phyloP scores from a whole-genome alignment of 2,329 filamentous ascomycete genomes.

The Macrophomina phaseolina region DNA sequence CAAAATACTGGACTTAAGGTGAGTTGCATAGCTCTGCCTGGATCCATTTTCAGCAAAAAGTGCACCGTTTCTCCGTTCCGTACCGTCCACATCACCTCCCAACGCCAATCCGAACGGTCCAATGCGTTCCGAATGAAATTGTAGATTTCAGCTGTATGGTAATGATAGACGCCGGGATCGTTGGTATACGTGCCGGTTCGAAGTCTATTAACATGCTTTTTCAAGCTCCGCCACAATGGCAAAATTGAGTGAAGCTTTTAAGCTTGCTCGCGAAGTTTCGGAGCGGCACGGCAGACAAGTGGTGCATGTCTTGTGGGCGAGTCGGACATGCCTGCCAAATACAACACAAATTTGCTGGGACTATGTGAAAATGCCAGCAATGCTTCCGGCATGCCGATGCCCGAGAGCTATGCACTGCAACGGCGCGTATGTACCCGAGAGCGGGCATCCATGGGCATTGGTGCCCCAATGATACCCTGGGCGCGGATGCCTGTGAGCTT shows the following conservation, averaged over 20 bases:
- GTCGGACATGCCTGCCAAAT: not conserved
- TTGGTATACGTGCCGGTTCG: not conserved
- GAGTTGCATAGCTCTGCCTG: slow-evolving; percentile 34
- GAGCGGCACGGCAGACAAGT: not conserved
- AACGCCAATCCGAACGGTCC: not conserved
- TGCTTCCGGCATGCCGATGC: not conserved
- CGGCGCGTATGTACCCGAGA: not conserved
- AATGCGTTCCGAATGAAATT: not conserved
- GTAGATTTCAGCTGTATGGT: not conserved
- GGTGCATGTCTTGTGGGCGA: not conserved
- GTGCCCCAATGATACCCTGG: too few species aligned
- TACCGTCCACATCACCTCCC: not conserved
- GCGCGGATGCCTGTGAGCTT: too few species aligned
- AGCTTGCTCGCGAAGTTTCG: not conserved
- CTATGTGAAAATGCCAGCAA: not conserved
- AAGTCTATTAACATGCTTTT: not conserved
- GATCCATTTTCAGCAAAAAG: not conserved
- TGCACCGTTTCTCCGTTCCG: too few species aligned
- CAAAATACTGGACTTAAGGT: slow-evolving; percentile 43
- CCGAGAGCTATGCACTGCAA: not conserved
- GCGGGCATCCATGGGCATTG: too few species aligned
- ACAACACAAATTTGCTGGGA: not conserved
- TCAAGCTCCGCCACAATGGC: not conserved
- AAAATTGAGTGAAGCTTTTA: not conserved
- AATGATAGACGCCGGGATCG: not conserved